Evolutionary conservation across 2,329 filamentous ascomycete genomes (phyloP).

Genomic region (Cordyceps farinosa): DNA sequence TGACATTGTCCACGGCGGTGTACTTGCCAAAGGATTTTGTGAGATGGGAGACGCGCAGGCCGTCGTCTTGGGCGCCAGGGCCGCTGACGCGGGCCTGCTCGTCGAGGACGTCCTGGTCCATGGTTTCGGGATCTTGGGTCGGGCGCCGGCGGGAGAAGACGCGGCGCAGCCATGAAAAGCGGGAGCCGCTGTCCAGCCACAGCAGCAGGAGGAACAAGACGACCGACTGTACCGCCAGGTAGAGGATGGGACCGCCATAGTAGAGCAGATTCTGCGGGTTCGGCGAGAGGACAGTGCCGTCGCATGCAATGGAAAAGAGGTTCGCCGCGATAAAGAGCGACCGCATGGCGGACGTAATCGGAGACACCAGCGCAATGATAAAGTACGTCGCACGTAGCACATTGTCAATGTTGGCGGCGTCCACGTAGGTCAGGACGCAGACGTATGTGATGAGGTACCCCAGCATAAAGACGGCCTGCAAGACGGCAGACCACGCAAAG

Average conservation of each 20-base stretch:
- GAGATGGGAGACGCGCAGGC: slow-evolving; percentile 74
- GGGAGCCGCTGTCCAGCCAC: slow-evolving; percentile 75
- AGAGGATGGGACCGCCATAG: slow-evolving; percentile 82
- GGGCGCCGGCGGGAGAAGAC: slow-evolving; percentile 35
- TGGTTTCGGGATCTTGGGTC: slow-evolving; percentile 27
- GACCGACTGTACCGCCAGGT: slow-evolving; percentile 70
- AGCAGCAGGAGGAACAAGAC: slow-evolving; percentile 69
- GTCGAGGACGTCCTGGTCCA: slow-evolving; percentile 59
- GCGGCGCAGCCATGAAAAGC: slow-evolving; percentile 49
- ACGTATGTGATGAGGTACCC: slow-evolving; percentile 70
- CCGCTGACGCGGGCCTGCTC: slow-evolving; percentile 61
- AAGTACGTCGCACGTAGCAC: slow-evolving; percentile 70
- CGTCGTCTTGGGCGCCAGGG: slow-evolving; percentile 45
- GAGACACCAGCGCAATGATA: slow-evolving; percentile 68
- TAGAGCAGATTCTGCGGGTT: slow-evolving; percentile 68
- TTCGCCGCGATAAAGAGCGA: slow-evolving; percentile 77
- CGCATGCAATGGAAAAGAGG: slow-evolving; percentile 76
- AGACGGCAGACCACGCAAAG: slow-evolving; percentile 77
- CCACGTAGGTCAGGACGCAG: slow-evolving; percentile 69
- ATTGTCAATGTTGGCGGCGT: slow-evolving; percentile 64
- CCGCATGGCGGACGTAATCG: slow-evolving; percentile 71
- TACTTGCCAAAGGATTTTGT: slow-evolving; percentile 75
- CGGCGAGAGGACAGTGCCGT: slow-evolving; percentile 56
- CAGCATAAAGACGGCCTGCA: slow-evolving; percentile 69
- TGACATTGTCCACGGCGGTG: slow-evolving; percentile 82